phyloP scores from a whole-genome alignment of 129 eudicot species.

The Glebionis coronaria region DNA sequence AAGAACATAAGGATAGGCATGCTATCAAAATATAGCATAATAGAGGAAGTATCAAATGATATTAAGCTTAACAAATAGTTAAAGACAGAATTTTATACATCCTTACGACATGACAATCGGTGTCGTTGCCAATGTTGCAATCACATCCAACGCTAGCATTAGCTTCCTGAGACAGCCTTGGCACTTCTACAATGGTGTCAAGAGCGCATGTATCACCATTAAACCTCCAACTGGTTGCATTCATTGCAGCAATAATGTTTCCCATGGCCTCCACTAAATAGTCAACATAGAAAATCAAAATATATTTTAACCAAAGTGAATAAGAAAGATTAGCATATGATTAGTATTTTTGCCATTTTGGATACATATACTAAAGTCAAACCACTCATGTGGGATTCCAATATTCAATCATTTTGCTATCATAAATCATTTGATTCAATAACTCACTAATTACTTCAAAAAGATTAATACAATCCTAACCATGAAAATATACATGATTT shows the following conservation, averaged over 20 bases:
- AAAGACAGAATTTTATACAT: slow-evolving; percentile 50
- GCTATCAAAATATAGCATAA: background rate
- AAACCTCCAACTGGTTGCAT: slow-evolving; percentile 70
- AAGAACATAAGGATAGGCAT: background rate
- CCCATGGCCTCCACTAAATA: slow-evolving; percentile 56
- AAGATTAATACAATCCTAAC: too few species aligned
- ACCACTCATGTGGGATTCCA: slow-evolving; percentile 15
- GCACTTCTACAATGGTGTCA: slow-evolving; percentile 44
- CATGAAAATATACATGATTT: too few species aligned
- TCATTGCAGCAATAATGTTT: slow-evolving; percentile 58
- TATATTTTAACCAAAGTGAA: background rate
- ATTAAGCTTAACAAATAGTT: slow-evolving; percentile 10
- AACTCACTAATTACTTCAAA: too few species aligned
- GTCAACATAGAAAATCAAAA: slow-evolving; percentile 1
- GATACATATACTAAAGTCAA: slow-evolving; percentile 14
- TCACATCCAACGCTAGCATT: slow-evolving; percentile 58
- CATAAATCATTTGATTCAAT: background rate
- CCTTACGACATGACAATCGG: slow-evolving; percentile 61
- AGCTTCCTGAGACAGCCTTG: slow-evolving; percentile 35
- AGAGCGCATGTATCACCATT: slow-evolving; percentile 54
- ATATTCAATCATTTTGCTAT: slow-evolving; percentile 6
- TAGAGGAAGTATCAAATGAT: background rate
- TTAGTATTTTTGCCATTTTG: too few species aligned
- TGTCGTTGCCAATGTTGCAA: slow-evolving; percentile 51
- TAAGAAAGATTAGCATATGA: background rate